phyloP scores from a whole-genome alignment of 495 filamentous ascomycete genomes.

The Penicillium alfredii region DNA sequence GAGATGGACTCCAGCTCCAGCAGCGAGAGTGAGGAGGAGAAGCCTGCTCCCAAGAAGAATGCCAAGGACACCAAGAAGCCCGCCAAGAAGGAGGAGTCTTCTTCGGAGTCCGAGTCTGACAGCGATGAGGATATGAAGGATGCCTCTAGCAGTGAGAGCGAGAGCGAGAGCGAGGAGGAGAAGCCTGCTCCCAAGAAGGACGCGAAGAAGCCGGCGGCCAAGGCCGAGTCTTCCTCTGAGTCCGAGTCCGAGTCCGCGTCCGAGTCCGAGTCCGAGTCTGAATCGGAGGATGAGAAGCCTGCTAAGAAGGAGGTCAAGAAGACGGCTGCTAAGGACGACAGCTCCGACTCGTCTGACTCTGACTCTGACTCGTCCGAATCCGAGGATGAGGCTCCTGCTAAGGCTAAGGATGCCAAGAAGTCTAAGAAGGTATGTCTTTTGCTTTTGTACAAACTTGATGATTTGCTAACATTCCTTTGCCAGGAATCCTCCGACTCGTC shows the following conservation, averaged over 20 bases:
- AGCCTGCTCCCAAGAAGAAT: conserved; percentile 29
- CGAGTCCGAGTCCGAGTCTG: conserved; percentile 27
- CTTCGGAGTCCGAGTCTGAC: conserved; percentile 22
- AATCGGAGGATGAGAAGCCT: conserved; percentile 28
- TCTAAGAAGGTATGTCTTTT: conserved; percentile 29
- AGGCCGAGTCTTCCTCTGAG: conserved; percentile 32
- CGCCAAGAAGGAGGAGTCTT: conserved; percentile 26
- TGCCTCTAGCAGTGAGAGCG: conserved; percentile 21
- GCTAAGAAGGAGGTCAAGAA: conserved; percentile 23
- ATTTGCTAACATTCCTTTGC: conserved; percentile 2
- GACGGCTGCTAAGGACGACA: conserved; percentile 13
- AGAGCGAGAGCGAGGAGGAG: conserved; percentile 30
- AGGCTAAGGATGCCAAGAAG: conserved; percentile 42
- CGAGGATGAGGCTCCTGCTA: conserved; percentile 29
- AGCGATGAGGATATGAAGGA: conserved; percentile 3
- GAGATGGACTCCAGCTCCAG: conserved; percentile 37
- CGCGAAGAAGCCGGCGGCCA: conserved; percentile 24
- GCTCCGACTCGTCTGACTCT: conserved; percentile 17
- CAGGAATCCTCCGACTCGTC: conserved; percentile 25
- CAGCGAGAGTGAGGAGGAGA: conserved; percentile 32
- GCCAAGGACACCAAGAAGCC: conserved; percentile 35
- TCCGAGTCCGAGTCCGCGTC: conserved; percentile 34
- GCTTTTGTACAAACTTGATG: conserved; percentile 1
- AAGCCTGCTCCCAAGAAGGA: conserved; percentile 32
- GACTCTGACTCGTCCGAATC: conserved; percentile 24